phyloP scores from a whole-genome alignment of 2,329 filamentous ascomycete species.

The Aspergillaceae sp. region DNA sequence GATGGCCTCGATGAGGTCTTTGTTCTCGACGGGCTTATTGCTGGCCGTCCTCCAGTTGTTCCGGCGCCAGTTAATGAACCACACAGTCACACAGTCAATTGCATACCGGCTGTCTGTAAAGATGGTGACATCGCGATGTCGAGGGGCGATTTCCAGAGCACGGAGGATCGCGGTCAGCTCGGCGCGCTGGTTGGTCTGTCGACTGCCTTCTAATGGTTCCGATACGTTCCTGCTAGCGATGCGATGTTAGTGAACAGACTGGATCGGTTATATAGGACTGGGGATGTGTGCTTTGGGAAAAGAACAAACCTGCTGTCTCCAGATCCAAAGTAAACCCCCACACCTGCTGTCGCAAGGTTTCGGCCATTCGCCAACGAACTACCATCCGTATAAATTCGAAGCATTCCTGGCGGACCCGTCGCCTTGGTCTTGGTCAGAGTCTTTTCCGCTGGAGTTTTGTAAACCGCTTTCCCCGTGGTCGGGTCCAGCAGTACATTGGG shows the following conservation, averaged over 20 bases:
- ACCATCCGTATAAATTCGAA: slow-evolving; percentile 57
- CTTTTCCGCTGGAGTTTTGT: slow-evolving; percentile 47
- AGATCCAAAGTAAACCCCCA: slow-evolving; percentile 58
- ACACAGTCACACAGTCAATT: slow-evolving; percentile 79
- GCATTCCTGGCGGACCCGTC: slow-evolving; percentile 40
- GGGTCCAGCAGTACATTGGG: slow-evolving; percentile 48
- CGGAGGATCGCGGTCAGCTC: slow-evolving; percentile 82
- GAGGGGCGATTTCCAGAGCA: slow-evolving; percentile 66
- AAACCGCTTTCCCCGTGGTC: slow-evolving; percentile 45
- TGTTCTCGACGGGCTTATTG: slow-evolving; percentile 70
- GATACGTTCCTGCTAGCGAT: slow-evolving; percentile 55
- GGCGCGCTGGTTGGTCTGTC: slow-evolving; percentile 93
- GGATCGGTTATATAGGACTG: not conserved
- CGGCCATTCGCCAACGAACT: slow-evolving; percentile 53
- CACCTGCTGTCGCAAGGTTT: slow-evolving; percentile 47
- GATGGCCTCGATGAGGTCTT: slow-evolving; percentile 69
- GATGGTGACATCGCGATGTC: slow-evolving; percentile 62
- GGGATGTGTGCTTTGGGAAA: not conserved
- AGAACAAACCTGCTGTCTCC: slow-evolving; percentile 45
- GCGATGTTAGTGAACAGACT: slow-evolving; percentile 16
- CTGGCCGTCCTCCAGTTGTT: slow-evolving; percentile 70
- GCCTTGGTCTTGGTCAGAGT: slow-evolving; percentile 37
- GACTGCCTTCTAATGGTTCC: slow-evolving; percentile 62
- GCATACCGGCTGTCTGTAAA: slow-evolving; percentile 84
- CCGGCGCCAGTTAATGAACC: slow-evolving; percentile 68